Percentiles rank a stretch among this genome's conserved stretches.
Conservation (phyloP, 75 land plant species). For the Larix kaempferi region DNA sequence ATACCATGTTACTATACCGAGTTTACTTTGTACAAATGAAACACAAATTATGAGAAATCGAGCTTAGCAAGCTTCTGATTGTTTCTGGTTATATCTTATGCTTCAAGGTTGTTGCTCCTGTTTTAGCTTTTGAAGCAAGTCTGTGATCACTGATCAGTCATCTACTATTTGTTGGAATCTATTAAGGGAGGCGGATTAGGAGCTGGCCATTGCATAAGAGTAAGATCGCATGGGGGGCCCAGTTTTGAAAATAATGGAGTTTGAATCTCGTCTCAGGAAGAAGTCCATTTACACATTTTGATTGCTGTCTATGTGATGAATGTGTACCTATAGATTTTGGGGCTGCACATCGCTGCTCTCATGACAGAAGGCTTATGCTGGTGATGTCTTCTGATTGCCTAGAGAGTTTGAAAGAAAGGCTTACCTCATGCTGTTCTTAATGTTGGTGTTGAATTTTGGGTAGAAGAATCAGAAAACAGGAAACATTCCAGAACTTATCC, state of each 20-base stretch:
- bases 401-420: slow-evolving; percentile 1
- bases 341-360: slow-evolving; percentile 4
- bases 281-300: slow-evolving; percentile 1
- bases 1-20: background rate
- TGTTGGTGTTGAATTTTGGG: slow-evolving; percentile 1
- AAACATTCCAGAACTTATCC: background rate
- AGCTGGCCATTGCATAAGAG: background rate
- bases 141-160: background rate
- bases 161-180: background rate
- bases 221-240: background rate
- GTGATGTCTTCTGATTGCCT: background rate
- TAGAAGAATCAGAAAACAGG: slow-evolving; percentile 2
- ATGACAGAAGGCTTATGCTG: slow-evolving; percentile 4
- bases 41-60: background rate
- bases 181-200: background rate
- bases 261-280: background rate
- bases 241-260: background rate
- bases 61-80: slow-evolving; percentile 9
- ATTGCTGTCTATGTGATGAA: background rate
- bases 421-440: background rate
- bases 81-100: slow-evolving; percentile 6
- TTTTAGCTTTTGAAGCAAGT: background rate
- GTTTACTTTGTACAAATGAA: background rate
- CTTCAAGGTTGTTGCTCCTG: slow-evolving; percentile 5
- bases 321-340: background rate